Conservation (phyloP, 345 rosid genomes). For the Eucalyptus regnans region DNA sequence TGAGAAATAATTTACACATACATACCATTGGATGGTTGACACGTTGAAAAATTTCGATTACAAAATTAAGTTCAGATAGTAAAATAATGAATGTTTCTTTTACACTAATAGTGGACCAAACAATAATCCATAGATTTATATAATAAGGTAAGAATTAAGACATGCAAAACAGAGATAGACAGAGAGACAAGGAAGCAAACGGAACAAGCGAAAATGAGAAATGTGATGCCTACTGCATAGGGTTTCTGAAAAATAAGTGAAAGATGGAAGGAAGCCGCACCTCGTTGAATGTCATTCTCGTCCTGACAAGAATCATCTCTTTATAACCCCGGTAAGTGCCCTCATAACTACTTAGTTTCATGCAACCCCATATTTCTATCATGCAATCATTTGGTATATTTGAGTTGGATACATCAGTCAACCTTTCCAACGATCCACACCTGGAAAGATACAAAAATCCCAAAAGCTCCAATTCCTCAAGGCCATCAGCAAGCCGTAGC, state of each 20-base stretch:
- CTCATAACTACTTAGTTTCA: too few relatives aligned
- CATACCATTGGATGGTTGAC: accelerated
- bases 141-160: accelerated
- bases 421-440: not conserved
- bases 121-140: too few relatives aligned
- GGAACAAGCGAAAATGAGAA: not conserved
- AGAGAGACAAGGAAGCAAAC: not conserved
- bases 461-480: not conserved
- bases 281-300: accelerated
- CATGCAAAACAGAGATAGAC: not conserved
- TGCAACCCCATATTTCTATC: not conserved
- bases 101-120: not conserved
- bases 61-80: too few relatives aligned
- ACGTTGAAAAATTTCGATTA: not conserved
- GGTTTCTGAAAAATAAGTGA: not conserved
- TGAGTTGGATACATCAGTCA: not conserved
- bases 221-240: not conserved
- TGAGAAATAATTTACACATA: too few relatives aligned
- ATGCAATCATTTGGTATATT: not conserved
- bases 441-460: accelerated
- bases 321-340: accelerated
- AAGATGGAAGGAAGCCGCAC: not conserved
- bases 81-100: not conserved
- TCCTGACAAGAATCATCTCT: not conserved
- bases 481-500: not conserved